A percentile compares a stretch with the other conserved stretches of the same genome.
Evolutionary conservation across 306 rosid genomes (phyloP).

Genomic region (Lagenaria siceraria): DNA sequence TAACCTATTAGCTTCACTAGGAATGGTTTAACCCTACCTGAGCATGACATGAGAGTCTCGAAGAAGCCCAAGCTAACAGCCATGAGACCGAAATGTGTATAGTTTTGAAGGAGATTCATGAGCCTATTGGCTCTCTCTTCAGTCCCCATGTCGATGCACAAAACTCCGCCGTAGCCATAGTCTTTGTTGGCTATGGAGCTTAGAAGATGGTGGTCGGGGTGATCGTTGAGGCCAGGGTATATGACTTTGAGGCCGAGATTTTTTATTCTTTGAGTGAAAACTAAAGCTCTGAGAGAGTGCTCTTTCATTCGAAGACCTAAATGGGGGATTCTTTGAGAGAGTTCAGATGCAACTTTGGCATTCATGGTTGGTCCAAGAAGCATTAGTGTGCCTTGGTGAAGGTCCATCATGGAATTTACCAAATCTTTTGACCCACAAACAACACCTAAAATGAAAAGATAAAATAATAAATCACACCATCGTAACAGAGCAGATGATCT

Average conservation of each 20-base stretch:
- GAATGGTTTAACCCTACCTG: slow-evolving; percentile 28
- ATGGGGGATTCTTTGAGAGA: slow-evolving; percentile 79
- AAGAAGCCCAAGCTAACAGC: slow-evolving; percentile 88
- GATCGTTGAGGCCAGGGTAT: slow-evolving; percentile 77
- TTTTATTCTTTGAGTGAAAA: slow-evolving; percentile 44
- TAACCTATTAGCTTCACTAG: neutral
- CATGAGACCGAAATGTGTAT: slow-evolving; percentile 69
- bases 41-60: slow-evolving; percentile 88
- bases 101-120: slow-evolving; percentile 60
- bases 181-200: slow-evolving; percentile 47
- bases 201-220: slow-evolving; percentile 49
- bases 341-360: slow-evolving; percentile 80
- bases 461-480: neutral
- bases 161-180: slow-evolving; percentile 70
- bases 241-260: slow-evolving; percentile 52
- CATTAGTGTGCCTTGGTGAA: slow-evolving; percentile 86
- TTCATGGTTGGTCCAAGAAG: slow-evolving; percentile 92
- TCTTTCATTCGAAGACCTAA: slow-evolving; percentile 67
- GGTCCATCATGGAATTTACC: slow-evolving; percentile 87
- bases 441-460: slow-evolving; percentile 32
- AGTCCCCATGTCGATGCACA: slow-evolving; percentile 81
- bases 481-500: no score
- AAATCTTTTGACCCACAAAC: slow-evolving; percentile 68
- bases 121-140: slow-evolving; percentile 69
- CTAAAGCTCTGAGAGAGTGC: slow-evolving; percentile 52